A percentile compares a stretch with the other conserved stretches of the same genome.
Conservation (phyloP, 345 rosid genomes). For the Sonneratia alba region DNA sequence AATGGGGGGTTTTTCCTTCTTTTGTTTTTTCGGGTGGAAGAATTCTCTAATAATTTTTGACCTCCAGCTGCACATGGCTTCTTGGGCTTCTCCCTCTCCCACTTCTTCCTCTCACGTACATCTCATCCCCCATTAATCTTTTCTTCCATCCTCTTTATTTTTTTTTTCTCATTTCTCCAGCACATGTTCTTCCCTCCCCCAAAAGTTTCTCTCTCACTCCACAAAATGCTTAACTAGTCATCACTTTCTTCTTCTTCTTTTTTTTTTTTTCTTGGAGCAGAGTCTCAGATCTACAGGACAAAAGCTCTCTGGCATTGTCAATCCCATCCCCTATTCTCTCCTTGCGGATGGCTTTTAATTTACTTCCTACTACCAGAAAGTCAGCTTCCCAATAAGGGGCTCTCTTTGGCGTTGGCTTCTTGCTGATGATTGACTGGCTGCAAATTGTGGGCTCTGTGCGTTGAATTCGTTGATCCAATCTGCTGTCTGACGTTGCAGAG, state of each 20-base stretch:
- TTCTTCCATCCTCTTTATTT: slow-evolving; percentile 12
- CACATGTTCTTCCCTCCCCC: slow-evolving; percentile 15
- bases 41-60: slow-evolving; percentile 41
- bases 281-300: background rate
- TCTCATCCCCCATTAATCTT: slow-evolving; percentile 1
- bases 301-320: background rate
- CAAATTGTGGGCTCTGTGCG: background rate
- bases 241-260: background rate
- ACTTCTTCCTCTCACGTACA: background rate
- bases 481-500: background rate
- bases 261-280: background rate
- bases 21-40: background rate
- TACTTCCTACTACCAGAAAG: background rate
- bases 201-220: slow-evolving; percentile 2
- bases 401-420: background rate
- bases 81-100: slow-evolving; percentile 25
- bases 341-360: background rate
- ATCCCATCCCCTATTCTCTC: background rate
- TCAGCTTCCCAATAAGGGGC: slow-evolving; percentile 4
- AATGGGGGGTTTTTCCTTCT: background rate
- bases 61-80: slow-evolving; percentile 63
- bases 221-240: background rate
- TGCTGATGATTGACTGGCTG: background rate
- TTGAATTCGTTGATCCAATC: background rate
- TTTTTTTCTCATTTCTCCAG: background rate